Percentiles rank a stretch among this genome's conserved stretches.
Conservation (phyloP, 2,329 filamentous ascomycete genomes). For the Blumeria hordei region DNA sequence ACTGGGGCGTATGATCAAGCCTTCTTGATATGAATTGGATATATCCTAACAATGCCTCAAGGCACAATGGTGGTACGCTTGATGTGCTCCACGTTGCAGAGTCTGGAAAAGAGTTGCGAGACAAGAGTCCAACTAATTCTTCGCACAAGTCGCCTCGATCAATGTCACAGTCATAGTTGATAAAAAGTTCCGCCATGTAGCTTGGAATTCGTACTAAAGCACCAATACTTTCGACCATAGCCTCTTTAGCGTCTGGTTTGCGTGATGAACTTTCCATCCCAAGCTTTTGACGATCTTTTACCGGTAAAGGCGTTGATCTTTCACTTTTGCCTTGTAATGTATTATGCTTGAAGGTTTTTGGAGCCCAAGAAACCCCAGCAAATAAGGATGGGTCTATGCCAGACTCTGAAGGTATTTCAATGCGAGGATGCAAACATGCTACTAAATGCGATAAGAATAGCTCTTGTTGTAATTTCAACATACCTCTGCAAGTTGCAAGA, state of each 20-base stretch:
- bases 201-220: constrained; percentile 78
- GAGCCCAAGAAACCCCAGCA: constrained; percentile 74
- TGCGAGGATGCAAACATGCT: constrained; percentile 75
- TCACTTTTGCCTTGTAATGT: constrained; percentile 56
- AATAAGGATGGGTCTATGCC: constrained; percentile 83
- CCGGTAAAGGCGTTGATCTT: constrained; percentile 66
- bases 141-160: constrained; percentile 81
- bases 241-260: constrained; percentile 85
- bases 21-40: constrained; percentile 81
- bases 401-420: constrained; percentile 76
- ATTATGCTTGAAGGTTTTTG: constrained; percentile 61
- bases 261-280: constrained; percentile 77
- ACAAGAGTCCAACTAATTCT: constrained; percentile 80
- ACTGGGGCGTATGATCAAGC: constrained; percentile 42
- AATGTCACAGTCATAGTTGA: constrained; percentile 94
- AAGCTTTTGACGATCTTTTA: constrained; percentile 78
- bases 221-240: constrained; percentile 93
- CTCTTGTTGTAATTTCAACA: constrained; percentile 90
- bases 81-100: constrained; percentile 98
- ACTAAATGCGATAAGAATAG: constrained; percentile 86
- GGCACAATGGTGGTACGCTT: constrained; percentile 81
- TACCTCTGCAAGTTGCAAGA: constrained; percentile 67
- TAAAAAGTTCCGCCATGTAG: constrained; percentile 84
- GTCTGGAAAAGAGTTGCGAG: constrained; percentile 85
- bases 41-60: constrained; percentile 77